Conservation (phyloP, 208 protist species). For the Tritrichomonas foetus region DNA sequence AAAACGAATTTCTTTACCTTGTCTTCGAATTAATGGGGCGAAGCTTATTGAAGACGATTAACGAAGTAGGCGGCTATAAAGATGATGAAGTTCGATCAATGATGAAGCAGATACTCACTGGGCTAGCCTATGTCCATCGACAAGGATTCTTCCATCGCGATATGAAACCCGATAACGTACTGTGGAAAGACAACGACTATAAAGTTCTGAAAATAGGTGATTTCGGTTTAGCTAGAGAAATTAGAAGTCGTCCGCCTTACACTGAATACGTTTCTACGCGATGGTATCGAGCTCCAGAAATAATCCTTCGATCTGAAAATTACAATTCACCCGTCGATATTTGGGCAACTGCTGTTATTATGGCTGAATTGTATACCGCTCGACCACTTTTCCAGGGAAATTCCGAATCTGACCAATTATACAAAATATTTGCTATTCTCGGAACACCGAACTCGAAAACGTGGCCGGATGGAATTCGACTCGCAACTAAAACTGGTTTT, state of each 20-base stretch:
- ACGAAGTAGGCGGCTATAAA: not conserved
- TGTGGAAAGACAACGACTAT: not conserved
- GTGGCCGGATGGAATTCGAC: conserved; percentile 81
- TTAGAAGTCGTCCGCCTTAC: conserved; percentile 69
- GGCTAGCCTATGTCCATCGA: not conserved
- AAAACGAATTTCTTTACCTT: not conserved
- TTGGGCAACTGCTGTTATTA: conserved; percentile 70
- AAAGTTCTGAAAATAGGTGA: conserved; percentile 90
- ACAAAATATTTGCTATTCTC: conserved; percentile 87
- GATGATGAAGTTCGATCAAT: not conserved
- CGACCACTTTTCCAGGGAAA: conserved; percentile 77
- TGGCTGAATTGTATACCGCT: conserved; percentile 71
- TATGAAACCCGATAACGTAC: conserved; percentile 30
- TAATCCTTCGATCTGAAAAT: conserved; percentile 63
- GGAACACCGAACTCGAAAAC: conserved; percentile 65
- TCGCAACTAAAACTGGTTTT: conserved; percentile 77
- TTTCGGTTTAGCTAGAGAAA: conserved; percentile 76
- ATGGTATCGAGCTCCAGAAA: no score
- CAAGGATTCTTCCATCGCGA: conserved; percentile 36
- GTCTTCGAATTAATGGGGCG: not conserved
- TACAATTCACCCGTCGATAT: conserved; percentile 72
- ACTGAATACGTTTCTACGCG: no score
- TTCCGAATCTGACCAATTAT: conserved; percentile 82
- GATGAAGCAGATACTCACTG: not conserved
- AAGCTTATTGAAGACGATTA: not conserved